phyloP scores from a whole-genome alignment of 2,329 filamentous ascomycete genomes.

The Pestalotiopsis fici region DNA sequence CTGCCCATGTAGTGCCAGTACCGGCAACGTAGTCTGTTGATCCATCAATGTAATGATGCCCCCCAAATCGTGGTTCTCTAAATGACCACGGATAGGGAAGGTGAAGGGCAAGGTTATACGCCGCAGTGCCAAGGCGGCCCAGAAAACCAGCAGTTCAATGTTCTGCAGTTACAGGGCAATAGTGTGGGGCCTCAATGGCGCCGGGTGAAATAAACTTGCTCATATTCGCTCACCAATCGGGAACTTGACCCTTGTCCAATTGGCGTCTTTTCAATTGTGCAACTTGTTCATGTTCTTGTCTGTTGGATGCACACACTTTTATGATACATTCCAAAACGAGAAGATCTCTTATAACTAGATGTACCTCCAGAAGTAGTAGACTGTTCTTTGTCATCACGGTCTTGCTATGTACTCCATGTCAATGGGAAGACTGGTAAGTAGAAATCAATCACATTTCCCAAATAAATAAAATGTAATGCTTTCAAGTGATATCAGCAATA shows the following conservation, averaged over 20 bases:
- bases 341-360: not conserved
- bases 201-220: constrained; percentile 4
- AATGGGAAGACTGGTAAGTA: too few species aligned
- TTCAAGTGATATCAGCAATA: not conserved
- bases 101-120: not conserved
- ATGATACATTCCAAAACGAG: not conserved
- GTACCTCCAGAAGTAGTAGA: too few species aligned
- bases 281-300: not conserved
- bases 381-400: too few species aligned
- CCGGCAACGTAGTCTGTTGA: too few species aligned
- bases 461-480: not conserved
- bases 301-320: too few species aligned
- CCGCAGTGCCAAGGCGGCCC: not conserved
- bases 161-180: not conserved
- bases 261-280: not conserved
- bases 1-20: too few species aligned
- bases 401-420: too few species aligned
- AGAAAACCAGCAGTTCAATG: not conserved
- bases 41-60: too few species aligned
- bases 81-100: too few species aligned
- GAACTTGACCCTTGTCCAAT: not conserved
- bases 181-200: constrained; percentile 1
- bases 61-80: too few species aligned
- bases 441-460: too few species aligned
- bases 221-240: constrained; percentile 1